These are phyloP conservation scores for Rosa persica DNA, from an alignment of 306 rosid species.

Conservation along the genomic window DNA sequence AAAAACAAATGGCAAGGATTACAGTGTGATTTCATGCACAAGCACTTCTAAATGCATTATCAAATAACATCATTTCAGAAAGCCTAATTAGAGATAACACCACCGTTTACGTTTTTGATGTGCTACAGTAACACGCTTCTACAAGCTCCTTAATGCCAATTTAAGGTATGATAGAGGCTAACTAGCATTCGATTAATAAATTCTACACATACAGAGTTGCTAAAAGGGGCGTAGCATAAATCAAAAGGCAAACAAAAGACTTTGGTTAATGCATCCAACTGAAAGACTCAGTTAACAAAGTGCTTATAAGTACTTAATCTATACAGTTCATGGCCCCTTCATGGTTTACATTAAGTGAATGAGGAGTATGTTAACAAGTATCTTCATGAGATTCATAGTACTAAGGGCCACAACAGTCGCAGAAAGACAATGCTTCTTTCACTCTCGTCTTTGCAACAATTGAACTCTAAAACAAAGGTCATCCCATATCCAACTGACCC, in stretches of 20 bases:
- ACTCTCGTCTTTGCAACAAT: not conserved
- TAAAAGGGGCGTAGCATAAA: not conserved
- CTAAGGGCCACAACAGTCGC: not conserved
- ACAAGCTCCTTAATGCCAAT: not conserved
- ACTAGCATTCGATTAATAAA: not conserved
- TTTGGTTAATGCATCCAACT: not conserved
- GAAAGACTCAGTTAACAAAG: not conserved
- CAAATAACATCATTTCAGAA: not conserved
- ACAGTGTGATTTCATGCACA: not conserved
- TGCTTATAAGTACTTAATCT: not conserved
- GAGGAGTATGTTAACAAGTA: not conserved
- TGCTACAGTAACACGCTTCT: not conserved
- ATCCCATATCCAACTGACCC: not conserved
- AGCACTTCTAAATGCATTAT: not conserved
- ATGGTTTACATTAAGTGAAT: not conserved
- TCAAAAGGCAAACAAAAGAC: not conserved
- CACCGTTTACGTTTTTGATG: not conserved
- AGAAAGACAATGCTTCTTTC: not conserved
- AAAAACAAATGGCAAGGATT: not conserved
- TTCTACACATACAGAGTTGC: too few species aligned
- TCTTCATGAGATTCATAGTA: not conserved
- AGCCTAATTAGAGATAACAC: not conserved
- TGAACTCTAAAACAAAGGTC: not conserved
- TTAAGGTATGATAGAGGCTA: not conserved
- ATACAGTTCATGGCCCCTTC: not conserved